These are phyloP conservation scores for Hanseniaspora thailandica DNA, from an alignment of 805 yeast species.

Conservation along the genomic window DNA sequence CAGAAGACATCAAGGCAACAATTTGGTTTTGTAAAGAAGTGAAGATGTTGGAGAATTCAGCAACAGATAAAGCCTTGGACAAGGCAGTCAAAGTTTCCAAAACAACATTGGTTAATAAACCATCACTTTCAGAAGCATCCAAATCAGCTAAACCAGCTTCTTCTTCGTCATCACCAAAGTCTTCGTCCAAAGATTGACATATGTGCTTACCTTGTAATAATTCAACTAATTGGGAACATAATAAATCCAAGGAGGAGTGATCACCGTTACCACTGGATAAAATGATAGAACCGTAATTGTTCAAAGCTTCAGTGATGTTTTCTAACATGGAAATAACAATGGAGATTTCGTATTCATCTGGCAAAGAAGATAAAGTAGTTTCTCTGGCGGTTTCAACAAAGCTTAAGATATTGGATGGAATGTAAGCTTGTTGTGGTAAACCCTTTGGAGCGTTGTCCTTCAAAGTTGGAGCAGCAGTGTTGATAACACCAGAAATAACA, in stretches of 20 bases:
- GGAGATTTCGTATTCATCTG: slow-evolving; percentile 71
- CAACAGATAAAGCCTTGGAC: slow-evolving; percentile 56
- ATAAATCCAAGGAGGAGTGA: slow-evolving; percentile 46
- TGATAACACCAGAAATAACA: slow-evolving; percentile 57
- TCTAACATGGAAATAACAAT: slow-evolving; percentile 74
- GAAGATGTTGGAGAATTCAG: slow-evolving; percentile 65
- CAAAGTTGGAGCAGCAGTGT: slow-evolving; percentile 32
- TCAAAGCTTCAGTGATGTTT: slow-evolving; percentile 54
- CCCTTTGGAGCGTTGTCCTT: slow-evolving; percentile 49
- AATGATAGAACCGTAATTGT: slow-evolving; percentile 57
- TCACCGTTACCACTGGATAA: slow-evolving; percentile 52
- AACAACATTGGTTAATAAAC: slow-evolving; percentile 70
- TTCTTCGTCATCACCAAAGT: slow-evolving; percentile 46
- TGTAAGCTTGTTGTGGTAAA: slow-evolving; percentile 48
- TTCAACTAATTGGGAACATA: slow-evolving; percentile 60
- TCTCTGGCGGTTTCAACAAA: slow-evolving; percentile 58
- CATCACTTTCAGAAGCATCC: slow-evolving; percentile 49
- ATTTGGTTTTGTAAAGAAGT: slow-evolving; percentile 57
- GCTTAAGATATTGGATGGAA: slow-evolving; percentile 44
- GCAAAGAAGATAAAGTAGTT: slow-evolving; percentile 49
- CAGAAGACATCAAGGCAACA: slow-evolving; percentile 44
- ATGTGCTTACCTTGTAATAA: slow-evolving; percentile 73
- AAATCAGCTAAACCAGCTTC: slow-evolving; percentile 33
- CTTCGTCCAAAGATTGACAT: slow-evolving; percentile 68
- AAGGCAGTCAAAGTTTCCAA: slow-evolving; percentile 73